phyloP scores from a whole-genome alignment of 2,329 filamentous ascomycete genomes.

The Rhinocladiella mackenziei region DNA sequence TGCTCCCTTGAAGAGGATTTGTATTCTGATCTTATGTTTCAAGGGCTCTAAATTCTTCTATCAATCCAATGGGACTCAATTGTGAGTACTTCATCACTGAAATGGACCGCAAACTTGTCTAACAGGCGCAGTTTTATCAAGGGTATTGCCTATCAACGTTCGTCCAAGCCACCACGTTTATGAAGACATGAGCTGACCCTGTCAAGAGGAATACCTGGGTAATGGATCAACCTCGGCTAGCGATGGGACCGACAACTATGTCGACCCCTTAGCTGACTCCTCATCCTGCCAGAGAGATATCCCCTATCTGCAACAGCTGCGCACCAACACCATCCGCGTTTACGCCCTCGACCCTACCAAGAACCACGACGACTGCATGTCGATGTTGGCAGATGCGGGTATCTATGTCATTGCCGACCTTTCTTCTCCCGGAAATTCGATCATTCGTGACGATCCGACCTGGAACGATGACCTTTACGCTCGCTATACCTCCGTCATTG shows the following conservation, averaged over 20 bases:
- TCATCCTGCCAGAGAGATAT: slow-evolving; percentile 77
- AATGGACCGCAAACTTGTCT: background rate
- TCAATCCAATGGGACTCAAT: slow-evolving; percentile 71
- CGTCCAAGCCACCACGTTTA: slow-evolving; percentile 15
- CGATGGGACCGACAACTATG: slow-evolving; percentile 53
- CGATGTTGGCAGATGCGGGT: slow-evolving; percentile 71
- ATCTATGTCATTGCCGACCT: slow-evolving; percentile 96
- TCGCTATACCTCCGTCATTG: slow-evolving; percentile 80
- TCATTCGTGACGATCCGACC: slow-evolving; percentile 71
- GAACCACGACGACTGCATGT: slow-evolving; percentile 83
- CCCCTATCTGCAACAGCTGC: slow-evolving; percentile 69
- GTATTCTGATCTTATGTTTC: slow-evolving; percentile 24
- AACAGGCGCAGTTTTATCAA: slow-evolving; percentile 64
- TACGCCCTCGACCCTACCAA: slow-evolving; percentile 81
- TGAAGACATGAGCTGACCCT: slow-evolving; percentile 4
- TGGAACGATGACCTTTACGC: slow-evolving; percentile 77
- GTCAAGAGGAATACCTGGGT: slow-evolving; percentile 55
- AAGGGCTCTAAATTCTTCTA: slow-evolving; percentile 85
- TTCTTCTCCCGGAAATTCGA: slow-evolving; percentile 73
- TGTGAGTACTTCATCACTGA: slow-evolving; percentile 44
- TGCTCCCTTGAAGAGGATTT: background rate
- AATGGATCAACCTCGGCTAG: slow-evolving; percentile 43
- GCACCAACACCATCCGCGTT: slow-evolving; percentile 90
- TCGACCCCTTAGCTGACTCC: slow-evolving; percentile 74
- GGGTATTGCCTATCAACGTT: slow-evolving; percentile 85